phyloP scores from a whole-genome alignment of 345 rosid genomes.

The Atalantia buxifolia region DNA sequence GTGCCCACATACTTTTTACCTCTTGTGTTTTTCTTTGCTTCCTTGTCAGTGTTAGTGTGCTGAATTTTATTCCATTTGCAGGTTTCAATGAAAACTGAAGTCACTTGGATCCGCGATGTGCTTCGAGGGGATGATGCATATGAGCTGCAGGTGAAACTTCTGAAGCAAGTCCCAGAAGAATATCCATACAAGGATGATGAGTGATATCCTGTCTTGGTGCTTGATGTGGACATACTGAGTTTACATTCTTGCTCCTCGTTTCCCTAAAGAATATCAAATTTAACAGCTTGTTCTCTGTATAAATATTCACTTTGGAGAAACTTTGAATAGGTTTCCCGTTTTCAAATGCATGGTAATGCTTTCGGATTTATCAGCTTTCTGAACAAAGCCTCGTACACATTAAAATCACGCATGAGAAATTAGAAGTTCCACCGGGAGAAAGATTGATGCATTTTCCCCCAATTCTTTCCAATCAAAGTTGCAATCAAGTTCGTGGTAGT shows the following conservation, averaged over 20 bases:
- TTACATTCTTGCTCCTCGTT: not conserved
- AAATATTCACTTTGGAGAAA: not conserved
- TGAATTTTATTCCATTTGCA: conserved; percentile 15
- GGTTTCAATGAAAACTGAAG: conserved; percentile 98
- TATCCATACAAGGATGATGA: conserved; percentile 97
- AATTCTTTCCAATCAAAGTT: no score
- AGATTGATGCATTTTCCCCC: no score
- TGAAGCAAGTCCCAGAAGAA: conserved; percentile 85
- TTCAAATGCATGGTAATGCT: no score
- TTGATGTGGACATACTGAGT: not conserved
- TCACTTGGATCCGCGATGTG: conserved; percentile 75
- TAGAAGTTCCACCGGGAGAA: no score
- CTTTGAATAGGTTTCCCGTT: not conserved
- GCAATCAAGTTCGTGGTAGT: no score
- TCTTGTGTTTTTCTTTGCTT: not conserved
- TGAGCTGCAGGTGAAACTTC: conserved; percentile 83
- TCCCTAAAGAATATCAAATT: not conserved
- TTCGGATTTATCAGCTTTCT: not conserved
- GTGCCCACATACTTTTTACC: not conserved
- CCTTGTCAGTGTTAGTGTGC: not conserved
- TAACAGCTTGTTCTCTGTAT: not conserved
- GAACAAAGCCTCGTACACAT: not conserved
- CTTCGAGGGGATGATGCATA: conserved; percentile 83
- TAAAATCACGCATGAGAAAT: no score
- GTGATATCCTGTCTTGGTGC: conserved; percentile 18